Evolutionary conservation across 1,284 basidiomycete species (phyloP).

Genomic region (Agaricales sp.): DNA sequence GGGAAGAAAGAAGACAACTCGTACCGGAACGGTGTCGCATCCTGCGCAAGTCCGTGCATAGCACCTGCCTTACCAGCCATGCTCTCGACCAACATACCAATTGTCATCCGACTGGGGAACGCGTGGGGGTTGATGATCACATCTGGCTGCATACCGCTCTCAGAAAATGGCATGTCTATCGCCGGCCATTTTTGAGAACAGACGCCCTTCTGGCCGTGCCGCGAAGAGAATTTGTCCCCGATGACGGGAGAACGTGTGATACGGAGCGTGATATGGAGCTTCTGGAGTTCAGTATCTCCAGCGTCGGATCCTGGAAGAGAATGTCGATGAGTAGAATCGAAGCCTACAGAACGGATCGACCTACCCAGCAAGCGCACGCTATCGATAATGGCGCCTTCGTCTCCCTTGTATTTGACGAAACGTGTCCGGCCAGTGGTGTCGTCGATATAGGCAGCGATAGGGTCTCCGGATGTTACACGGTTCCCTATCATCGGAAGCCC

Average conservation of each 20-base stretch:
- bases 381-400: constrained; percentile 87
- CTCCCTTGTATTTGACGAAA: constrained; percentile 95
- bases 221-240: constrained; percentile 98
- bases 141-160: constrained; percentile 98
- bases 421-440: constrained; percentile 78
- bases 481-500: constrained; percentile 80
- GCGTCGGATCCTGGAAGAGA: constrained; percentile 61
- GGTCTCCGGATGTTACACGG: constrained; percentile 66
- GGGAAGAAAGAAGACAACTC: constrained; percentile 19
- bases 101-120: constrained; percentile 99
- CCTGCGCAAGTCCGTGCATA: constrained; percentile 96
- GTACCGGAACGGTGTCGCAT: constrained; percentile 95
- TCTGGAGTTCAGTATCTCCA: constrained; percentile 84
- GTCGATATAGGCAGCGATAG: constrained; percentile 82
- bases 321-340: constrained; percentile 1
- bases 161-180: constrained; percentile 97
- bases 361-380: constrained; percentile 85
- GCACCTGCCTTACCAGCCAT: constrained; percentile 98
- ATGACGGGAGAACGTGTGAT: constrained; percentile 96
- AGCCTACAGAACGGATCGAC: constrained; percentile 14
- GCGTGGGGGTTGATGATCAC: constrained; percentile 99
- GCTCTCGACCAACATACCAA: constrained; percentile 99
- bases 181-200: constrained; percentile 99
- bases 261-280: constrained; percentile 89
- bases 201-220: constrained; percentile 99